Conservation (phyloP, 306 rosid species). For the Trichosanthes truncata region DNA sequence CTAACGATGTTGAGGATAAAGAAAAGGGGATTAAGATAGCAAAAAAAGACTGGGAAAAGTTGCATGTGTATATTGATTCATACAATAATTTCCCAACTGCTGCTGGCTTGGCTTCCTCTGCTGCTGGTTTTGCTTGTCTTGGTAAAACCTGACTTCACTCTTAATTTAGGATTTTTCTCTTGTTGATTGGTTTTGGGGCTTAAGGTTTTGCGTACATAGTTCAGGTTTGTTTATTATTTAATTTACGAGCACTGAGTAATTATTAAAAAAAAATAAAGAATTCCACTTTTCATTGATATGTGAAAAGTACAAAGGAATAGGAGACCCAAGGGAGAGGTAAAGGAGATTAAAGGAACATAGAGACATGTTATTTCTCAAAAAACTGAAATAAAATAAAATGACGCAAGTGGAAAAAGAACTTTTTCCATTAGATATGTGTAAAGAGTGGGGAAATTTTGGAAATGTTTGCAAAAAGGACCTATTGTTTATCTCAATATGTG, state of each 20-base stretch:
- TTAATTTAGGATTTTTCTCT: not conserved
- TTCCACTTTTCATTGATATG: not conserved
- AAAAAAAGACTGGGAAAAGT: conserved; percentile 68
- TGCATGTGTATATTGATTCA: conserved; percentile 80
- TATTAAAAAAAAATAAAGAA: not conserved
- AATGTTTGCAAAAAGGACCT: not conserved
- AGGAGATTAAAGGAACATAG: not conserved
- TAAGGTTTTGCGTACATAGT: not conserved
- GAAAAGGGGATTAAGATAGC: conserved; percentile 67
- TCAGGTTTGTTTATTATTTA: not conserved
- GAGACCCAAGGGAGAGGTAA: not conserved
- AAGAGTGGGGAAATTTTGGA: not conserved
- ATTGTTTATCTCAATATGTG: not conserved
- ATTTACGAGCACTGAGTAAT: not conserved
- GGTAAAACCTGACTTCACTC: conserved; percentile 34
- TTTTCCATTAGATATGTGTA: not conserved
- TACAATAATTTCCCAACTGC: conserved; percentile 97
- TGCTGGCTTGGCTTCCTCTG: conserved; percentile 97
- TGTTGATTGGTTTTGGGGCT: not conserved
- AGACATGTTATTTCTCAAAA: not conserved
- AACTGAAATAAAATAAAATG: not conserved
- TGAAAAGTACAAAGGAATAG: not conserved
- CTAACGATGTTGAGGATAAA: conserved; percentile 64
- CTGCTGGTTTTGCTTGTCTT: conserved; percentile 94
- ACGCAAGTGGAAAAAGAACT: not conserved